phyloP scores from a whole-genome alignment of 371 early-diverging fungal genomes.

The Mycotypha africana region DNA sequence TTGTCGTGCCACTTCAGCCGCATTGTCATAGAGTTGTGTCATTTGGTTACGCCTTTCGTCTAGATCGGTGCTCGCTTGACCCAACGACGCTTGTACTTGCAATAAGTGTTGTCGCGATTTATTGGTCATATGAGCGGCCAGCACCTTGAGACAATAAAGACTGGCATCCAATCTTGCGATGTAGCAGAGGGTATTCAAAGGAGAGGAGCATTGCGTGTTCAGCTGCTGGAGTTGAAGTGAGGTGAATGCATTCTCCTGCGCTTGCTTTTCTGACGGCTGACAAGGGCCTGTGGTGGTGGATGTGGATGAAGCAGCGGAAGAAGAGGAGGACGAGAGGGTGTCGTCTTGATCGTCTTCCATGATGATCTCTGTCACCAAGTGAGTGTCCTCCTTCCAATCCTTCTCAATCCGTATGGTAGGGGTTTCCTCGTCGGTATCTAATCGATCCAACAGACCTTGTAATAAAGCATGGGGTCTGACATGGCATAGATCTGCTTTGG shows the following conservation, averaged over 20 bases:
- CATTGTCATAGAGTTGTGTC: conserved; percentile 48
- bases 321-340: not conserved
- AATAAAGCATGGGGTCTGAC: conserved; percentile 49
- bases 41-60: conserved; percentile 46
- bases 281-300: not conserved
- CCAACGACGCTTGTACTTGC: conserved; percentile 41
- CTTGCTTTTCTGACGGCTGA: not conserved
- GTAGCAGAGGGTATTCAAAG: conserved; percentile 22
- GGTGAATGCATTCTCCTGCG: not conserved
- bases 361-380: conserved; percentile 37
- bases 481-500: conserved; percentile 30
- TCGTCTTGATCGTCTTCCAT: conserved; percentile 12
- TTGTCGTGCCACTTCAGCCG: conserved; percentile 51
- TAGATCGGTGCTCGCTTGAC: conserved; percentile 43
- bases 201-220: conserved; percentile 7
- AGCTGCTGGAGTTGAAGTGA: conserved; percentile 3
- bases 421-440: conserved; percentile 36
- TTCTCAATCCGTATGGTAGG: conserved; percentile 30
- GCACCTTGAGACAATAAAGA: conserved; percentile 52
- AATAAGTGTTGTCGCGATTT: conserved; percentile 31
- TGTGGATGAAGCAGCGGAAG: not conserved
- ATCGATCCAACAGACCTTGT: conserved; percentile 47
- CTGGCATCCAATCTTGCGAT: conserved; percentile 47
- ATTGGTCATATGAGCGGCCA: conserved; percentile 33
- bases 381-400: conserved; percentile 47